Evolutionary conservation across 495 filamentous ascomycete species (phyloP), one percentile per base, ranked within the genome.

Genomic region (Paragyromitra xinjiangensis): DNA sequence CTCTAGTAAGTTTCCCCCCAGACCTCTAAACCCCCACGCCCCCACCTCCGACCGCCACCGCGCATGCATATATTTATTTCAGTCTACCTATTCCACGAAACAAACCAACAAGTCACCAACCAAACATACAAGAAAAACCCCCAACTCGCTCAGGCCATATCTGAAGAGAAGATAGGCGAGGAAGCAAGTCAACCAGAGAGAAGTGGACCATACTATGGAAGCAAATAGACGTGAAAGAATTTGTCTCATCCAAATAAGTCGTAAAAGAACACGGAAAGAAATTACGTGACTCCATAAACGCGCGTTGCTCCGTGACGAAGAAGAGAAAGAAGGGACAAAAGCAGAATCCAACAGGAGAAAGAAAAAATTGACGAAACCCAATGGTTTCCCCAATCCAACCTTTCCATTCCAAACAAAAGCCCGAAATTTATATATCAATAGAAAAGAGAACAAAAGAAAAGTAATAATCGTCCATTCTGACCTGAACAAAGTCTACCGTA

Each of bases 391-490:
- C 59, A 53, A 22, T 55, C 51, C 22, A 61, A 16, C 16, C 48
- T 37, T 24, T 22, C 56, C 24, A 29, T 44, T 24, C 75, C 63
- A 53, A 59, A 64, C 63, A 73, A 55, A 42, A 62, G 11, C 50
- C 65, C 58, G 56, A 64, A 45, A 29, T 72, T 76, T 76, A 80
- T 79, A 55, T 61, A 62, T 45, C 48, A 75, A 50, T 29, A 61
- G 26, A 58, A 64, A 22, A 44, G 29, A 34, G 29, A 2, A 34
- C 29, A 62, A 65, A 66, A 75, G 63, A 26, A 55, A 44, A 59
- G 44, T 12, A 22, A 26, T 55, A 26, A 45, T 63, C 39, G 34
- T 55, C 48, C 59, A 44, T 66, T 45, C 48, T 59, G 59, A 19
- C 65, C 34, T 39, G 63, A 42, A 62, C 22, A 34, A 53, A 73